phyloP scores from a whole-genome alignment of 2,329 filamentous ascomycete genomes.

The Fusarium sp. region DNA sequence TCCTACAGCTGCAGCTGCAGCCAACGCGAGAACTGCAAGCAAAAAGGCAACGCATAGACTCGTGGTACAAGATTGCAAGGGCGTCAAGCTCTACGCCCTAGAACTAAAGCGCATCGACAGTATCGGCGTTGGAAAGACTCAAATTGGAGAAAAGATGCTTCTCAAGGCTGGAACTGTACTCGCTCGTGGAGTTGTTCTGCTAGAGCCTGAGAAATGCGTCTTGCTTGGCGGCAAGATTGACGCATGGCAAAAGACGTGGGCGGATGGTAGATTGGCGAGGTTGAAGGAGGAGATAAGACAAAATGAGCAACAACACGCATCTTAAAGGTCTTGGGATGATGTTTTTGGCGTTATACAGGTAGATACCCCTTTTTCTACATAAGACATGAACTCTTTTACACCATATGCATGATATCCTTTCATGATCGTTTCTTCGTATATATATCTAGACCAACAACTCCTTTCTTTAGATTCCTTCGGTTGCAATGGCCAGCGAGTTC shows the following conservation, averaged over 20 bases:
- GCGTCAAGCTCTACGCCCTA: slow-evolving; percentile 72
- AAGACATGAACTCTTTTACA: not conserved
- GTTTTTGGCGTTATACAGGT: slow-evolving; percentile 11
- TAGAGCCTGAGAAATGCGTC: slow-evolving; percentile 72
- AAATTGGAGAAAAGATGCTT: slow-evolving; percentile 83
- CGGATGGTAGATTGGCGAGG: slow-evolving; percentile 71
- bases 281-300: slow-evolving; percentile 67
- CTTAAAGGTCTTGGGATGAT: slow-evolving; percentile 1
- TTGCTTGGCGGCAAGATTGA: slow-evolving; percentile 90
- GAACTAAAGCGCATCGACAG: slow-evolving; percentile 73
- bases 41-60: slow-evolving; percentile 75
- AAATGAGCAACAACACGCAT: slow-evolving; percentile 34
- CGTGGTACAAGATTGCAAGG: slow-evolving; percentile 79
- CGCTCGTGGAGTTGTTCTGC: slow-evolving; percentile 77
- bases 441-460: not conserved
- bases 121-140: slow-evolving; percentile 68
- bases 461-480: slow-evolving; percentile 35
- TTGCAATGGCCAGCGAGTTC: slow-evolving; percentile 58
- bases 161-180: slow-evolving; percentile 70
- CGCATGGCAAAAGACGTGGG: slow-evolving; percentile 78
- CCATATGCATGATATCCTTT: not conserved
- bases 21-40: slow-evolving; percentile 35
- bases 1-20: not conserved
- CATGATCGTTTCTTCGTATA: slow-evolving; percentile 11
- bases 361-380: slow-evolving; percentile 28